phyloP scores from a whole-genome alignment of 106 monocot species.

The Acorus gramineus region DNA sequence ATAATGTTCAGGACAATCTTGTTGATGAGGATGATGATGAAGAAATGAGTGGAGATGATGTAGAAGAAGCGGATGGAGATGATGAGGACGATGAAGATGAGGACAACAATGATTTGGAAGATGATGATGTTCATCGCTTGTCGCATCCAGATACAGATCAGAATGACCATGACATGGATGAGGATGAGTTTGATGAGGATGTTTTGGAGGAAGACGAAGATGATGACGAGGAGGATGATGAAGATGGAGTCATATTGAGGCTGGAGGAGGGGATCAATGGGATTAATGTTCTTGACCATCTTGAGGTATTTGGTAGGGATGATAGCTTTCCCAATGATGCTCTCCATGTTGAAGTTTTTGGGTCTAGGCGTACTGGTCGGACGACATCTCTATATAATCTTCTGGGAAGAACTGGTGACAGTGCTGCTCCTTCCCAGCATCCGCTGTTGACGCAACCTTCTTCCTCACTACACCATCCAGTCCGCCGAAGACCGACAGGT shows the following conservation, averaged over 20 bases:
- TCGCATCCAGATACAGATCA: constrained; percentile 94
- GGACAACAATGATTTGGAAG: constrained; percentile 87
- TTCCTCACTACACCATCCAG: constrained; percentile 29
- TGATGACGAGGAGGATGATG: constrained; percentile 94
- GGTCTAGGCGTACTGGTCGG: constrained; percentile 73
- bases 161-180: constrained; percentile 96
- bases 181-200: constrained; percentile 93
- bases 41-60: constrained; percentile 48
- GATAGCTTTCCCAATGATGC: constrained; percentile 66
- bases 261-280: constrained; percentile 94
- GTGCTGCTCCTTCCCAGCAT: constrained; percentile 52
- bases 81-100: constrained; percentile 86
- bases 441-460: constrained; percentile 82
- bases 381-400: constrained; percentile 81
- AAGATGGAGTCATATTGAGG: constrained; percentile 64
- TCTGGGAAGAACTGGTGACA: constrained; percentile 67
- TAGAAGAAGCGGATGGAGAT: constrained; percentile 49
- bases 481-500: constrained; percentile 72
- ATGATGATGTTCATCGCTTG: constrained; percentile 83
- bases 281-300: constrained; percentile 93
- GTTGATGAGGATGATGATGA: constrained; percentile 81
- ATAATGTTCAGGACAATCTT: constrained; percentile 45
- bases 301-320: constrained; percentile 73
- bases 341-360: constrained; percentile 81
- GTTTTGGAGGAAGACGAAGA: constrained; percentile 82